phyloP scores from a whole-genome alignment of 2,329 filamentous ascomycete species.

The Tolypocladium cylindrosporum region DNA sequence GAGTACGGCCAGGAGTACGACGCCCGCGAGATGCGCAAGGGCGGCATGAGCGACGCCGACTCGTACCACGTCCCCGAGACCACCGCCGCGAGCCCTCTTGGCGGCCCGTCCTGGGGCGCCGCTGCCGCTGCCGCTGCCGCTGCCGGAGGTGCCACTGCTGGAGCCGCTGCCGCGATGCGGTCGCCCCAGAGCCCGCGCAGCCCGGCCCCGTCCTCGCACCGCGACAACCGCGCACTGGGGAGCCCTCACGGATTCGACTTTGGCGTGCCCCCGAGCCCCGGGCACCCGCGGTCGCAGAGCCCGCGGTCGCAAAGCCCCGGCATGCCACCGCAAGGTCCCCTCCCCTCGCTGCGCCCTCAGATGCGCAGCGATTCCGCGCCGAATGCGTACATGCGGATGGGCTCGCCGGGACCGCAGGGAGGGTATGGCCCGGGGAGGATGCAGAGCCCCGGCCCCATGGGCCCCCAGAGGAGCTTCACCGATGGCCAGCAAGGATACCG shows the following conservation, averaged over 20 bases:
- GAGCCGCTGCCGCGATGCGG: background rate
- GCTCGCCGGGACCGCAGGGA: constrained; percentile 7
- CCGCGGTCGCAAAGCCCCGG: constrained; percentile 3
- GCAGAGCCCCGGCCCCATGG: constrained; percentile 6
- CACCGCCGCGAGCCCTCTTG: constrained; percentile 7
- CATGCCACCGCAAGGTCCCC: background rate
- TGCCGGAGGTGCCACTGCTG: constrained; percentile 1
- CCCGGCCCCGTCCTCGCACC: constrained; percentile 2
- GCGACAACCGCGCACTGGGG: background rate
- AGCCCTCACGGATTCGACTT: constrained; percentile 8
- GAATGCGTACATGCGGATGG: constrained; percentile 3
- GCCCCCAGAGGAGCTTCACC: constrained; percentile 6
- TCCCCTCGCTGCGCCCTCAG: constrained; percentile 2
- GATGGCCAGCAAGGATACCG: background rate
- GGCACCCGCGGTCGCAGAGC: background rate
- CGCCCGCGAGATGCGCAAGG: constrained; percentile 5
- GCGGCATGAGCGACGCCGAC: constrained; percentile 5
- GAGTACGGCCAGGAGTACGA: constrained; percentile 14
- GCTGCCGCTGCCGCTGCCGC: constrained; percentile 3
- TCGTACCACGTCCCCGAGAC: constrained; percentile 10
- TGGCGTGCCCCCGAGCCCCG: constrained; percentile 3
- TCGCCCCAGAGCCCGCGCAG: constrained; percentile 1
- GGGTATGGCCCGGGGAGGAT: constrained; percentile 3
- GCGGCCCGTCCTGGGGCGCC: constrained; percentile 4
- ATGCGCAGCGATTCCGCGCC: constrained; percentile 5